These are phyloP conservation scores for Calonectria montana DNA, from an alignment of 2,329 filamentous ascomycete species.

Conservation along the genomic window DNA sequence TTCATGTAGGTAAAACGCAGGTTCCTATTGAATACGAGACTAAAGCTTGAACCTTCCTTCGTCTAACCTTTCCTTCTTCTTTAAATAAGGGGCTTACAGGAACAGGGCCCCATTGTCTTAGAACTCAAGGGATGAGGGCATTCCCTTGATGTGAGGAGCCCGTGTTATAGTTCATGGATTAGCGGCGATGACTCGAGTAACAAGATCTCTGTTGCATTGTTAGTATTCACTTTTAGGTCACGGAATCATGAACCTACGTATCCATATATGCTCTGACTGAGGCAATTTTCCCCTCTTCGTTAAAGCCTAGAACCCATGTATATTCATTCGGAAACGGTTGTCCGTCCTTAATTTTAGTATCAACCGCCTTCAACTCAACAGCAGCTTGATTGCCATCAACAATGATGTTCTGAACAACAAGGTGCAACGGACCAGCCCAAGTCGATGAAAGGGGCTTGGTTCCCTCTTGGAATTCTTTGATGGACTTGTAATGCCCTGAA, in stretches of 20 bases:
- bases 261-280: slow-evolving; percentile 8
- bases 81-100: no score
- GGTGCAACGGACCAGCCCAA: neutral
- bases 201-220: neutral
- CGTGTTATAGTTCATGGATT: neutral
- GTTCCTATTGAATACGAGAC: no score
- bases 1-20: no score
- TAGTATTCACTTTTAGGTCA: neutral
- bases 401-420: neutral
- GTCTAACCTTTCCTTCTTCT: no score
- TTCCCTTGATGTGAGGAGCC: neutral
- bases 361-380: neutral
- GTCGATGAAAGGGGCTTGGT: neutral
- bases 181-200: neutral
- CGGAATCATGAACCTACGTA: neutral
- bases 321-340: slow-evolving; percentile 1
- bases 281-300: neutral
- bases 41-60: no score
- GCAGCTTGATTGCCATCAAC: slow-evolving; percentile 11
- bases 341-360: neutral
- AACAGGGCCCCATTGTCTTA: neutral
- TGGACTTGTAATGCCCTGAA: neutral
- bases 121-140: neutral
- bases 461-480: neutral
- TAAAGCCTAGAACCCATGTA: slow-evolving; percentile 1